These are phyloP conservation scores for Sporormia fimetaria DNA, from an alignment of 495 filamentous ascomycete genomes.

Conservation along the genomic window DNA sequence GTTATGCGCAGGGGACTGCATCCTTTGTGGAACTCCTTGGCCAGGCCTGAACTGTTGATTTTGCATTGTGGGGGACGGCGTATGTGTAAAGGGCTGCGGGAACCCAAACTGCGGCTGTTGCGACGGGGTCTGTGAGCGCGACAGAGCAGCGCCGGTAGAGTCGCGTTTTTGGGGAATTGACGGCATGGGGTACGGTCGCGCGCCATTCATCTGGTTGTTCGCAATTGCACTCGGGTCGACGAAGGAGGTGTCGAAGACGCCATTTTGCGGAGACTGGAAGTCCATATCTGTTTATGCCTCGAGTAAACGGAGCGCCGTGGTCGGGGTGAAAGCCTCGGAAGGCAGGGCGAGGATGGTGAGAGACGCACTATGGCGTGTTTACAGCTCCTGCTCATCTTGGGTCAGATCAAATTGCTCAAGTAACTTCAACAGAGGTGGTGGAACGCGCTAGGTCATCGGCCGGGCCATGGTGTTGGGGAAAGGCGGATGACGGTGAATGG, in stretches of 20 bases:
- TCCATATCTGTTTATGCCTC: too few relatives aligned
- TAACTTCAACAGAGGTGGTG: too few relatives aligned
- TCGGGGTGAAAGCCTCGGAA: not conserved
- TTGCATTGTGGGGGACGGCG: constrained; percentile 72
- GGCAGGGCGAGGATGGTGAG: constrained; percentile 1
- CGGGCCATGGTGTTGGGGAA: too few relatives aligned
- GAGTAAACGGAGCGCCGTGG: constrained; percentile 4
- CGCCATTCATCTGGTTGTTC: constrained; percentile 18
- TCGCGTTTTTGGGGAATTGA: constrained; percentile 19
- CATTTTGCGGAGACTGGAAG: constrained; percentile 18
- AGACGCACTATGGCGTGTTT: constrained; percentile 1
- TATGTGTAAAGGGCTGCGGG: constrained; percentile 67
- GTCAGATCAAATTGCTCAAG: too few relatives aligned
- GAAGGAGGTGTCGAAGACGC: constrained; percentile 16
- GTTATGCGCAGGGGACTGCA: constrained; percentile 81
- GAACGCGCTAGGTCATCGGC: too few relatives aligned
- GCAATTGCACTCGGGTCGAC: constrained; percentile 17
- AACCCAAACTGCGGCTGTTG: constrained; percentile 56
- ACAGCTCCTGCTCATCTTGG: constrained; percentile 1
- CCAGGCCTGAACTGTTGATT: constrained; percentile 57
- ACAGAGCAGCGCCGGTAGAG: constrained; percentile 36
- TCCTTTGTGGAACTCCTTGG: constrained; percentile 55
- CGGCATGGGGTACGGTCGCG: constrained; percentile 14
- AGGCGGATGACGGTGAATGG: too few relatives aligned
- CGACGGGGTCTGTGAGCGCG: constrained; percentile 86